phyloP scores from a whole-genome alignment of 2,329 filamentous ascomycete genomes.

The Dothideomycetes sp. region DNA sequence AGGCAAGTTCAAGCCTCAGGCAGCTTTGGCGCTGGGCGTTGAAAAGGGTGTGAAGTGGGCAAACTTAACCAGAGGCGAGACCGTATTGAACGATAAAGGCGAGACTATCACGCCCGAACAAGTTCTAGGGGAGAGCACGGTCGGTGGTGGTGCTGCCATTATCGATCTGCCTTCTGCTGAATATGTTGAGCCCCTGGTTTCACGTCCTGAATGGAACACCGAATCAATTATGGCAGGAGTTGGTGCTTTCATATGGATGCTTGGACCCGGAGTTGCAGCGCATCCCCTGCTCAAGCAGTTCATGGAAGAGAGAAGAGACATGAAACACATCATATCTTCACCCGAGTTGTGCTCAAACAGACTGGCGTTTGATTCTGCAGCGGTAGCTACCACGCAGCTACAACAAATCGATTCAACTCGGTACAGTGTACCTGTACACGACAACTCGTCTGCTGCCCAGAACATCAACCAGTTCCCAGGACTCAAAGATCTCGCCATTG shows the following conservation, averaged over 20 bases:
- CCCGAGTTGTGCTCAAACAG: slow-evolving; percentile 66
- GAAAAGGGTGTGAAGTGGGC: slow-evolving; percentile 49
- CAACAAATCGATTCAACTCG: slow-evolving; percentile 62
- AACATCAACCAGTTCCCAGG: background rate
- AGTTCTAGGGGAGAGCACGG: slow-evolving; percentile 61
- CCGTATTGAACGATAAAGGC: slow-evolving; percentile 55
- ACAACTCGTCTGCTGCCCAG: slow-evolving; percentile 41
- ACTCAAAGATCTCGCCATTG: slow-evolving; percentile 18
- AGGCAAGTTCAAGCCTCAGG: slow-evolving; percentile 66
- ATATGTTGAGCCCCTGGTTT: slow-evolving; percentile 62
- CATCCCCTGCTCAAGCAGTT: slow-evolving; percentile 59
- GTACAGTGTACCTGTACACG: slow-evolving; percentile 61
- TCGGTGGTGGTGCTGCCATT: slow-evolving; percentile 67
- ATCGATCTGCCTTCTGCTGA: slow-evolving; percentile 65
- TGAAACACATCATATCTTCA: slow-evolving; percentile 71
- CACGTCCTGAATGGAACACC: slow-evolving; percentile 62
- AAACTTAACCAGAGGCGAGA: slow-evolving; percentile 53
- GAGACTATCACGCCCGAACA: slow-evolving; percentile 71
- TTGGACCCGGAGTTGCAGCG: slow-evolving; percentile 58
- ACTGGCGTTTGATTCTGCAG: slow-evolving; percentile 58
- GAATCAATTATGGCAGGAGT: slow-evolving; percentile 58
- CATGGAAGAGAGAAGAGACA: slow-evolving; percentile 50
- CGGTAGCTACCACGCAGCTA: slow-evolving; percentile 58
- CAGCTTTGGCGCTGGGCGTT: slow-evolving; percentile 58
- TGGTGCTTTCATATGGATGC: slow-evolving; percentile 67